phyloP scores from a whole-genome alignment of 768 basidiomycete genomes.

The Sistotremastrum suecicum region DNA sequence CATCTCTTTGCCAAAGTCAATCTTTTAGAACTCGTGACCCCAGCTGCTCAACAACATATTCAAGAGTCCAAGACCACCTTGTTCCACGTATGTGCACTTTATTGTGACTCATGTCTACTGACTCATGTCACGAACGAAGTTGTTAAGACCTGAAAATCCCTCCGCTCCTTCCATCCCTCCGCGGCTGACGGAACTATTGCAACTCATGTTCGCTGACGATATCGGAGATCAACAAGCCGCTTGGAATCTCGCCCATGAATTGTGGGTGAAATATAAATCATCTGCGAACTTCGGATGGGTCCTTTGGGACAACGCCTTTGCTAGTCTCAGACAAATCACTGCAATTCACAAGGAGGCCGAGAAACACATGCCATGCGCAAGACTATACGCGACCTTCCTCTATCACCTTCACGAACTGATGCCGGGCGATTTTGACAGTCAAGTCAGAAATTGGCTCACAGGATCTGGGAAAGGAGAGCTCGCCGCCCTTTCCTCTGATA shows the following conservation, averaged over 20 bases:
- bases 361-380: constrained; percentile 36
- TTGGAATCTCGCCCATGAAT: constrained; percentile 53
- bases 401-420: constrained; percentile 65
- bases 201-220: no score
- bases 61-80: constrained; percentile 45
- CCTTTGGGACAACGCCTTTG: constrained; percentile 73
- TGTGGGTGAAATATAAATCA: constrained; percentile 75
- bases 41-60: constrained; percentile 43
- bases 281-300: constrained; percentile 67
- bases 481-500: constrained; percentile 38
- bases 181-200: no score
- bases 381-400: constrained; percentile 58
- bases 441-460: constrained; percentile 58
- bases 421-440: constrained; percentile 55
- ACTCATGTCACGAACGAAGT: no score
- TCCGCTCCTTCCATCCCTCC: no score
- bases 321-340: constrained; percentile 57
- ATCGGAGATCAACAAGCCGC: constrained; percentile 37
- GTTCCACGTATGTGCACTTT: constrained; percentile 31
- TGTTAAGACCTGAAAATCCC: no score
- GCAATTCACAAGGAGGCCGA: constrained; percentile 33
- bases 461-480: constrained; percentile 56
- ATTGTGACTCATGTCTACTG: no score
- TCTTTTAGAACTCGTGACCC: constrained; percentile 21
- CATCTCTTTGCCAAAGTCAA: no score